Percentiles rank a stretch among this genome's conserved stretches.
These are phyloP conservation scores for Teratosphaeriaceae sp. DNA, from an alignment of 2,329 filamentous ascomycete species.

Conservation along the genomic window DNA sequence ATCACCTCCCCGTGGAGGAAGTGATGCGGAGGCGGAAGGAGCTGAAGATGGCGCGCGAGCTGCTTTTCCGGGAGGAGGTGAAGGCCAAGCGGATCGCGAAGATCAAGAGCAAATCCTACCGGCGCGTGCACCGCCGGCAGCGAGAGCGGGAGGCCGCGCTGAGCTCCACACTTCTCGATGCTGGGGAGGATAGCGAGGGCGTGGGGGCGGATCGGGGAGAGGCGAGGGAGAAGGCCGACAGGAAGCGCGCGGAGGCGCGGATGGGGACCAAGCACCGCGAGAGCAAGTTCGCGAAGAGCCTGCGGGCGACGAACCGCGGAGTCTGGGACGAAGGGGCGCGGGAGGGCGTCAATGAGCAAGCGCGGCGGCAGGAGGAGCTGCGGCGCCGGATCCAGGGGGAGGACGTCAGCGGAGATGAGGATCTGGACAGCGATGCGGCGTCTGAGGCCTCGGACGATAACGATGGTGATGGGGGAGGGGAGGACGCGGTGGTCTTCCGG, in stretches of 20 bases:
- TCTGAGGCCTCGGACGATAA: slow-evolving; percentile 51
- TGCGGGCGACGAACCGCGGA: slow-evolving; percentile 70
- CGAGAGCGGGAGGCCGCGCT: slow-evolving; percentile 53
- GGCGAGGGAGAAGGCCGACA: slow-evolving; percentile 59
- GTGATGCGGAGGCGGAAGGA: slow-evolving; percentile 66
- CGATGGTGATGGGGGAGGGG: slow-evolving; percentile 52
- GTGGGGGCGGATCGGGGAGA: slow-evolving; percentile 53
- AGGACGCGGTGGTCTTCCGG: slow-evolving; percentile 26
- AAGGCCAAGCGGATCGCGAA: slow-evolving; percentile 92
- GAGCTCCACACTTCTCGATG: too few species aligned
- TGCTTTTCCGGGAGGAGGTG: slow-evolving; percentile 82
- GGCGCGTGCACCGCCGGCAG: slow-evolving; percentile 82
- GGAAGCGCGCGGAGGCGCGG: slow-evolving; percentile 71
- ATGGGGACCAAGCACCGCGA: slow-evolving; percentile 81
- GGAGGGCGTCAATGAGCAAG: slow-evolving; percentile 71
- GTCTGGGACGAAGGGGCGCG: slow-evolving; percentile 87
- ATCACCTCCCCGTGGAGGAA: slow-evolving; percentile 66
- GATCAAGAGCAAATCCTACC: slow-evolving; percentile 96
- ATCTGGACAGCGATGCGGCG: slow-evolving; percentile 44
- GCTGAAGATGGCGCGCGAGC: slow-evolving; percentile 71
- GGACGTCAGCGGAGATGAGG: slow-evolving; percentile 43
- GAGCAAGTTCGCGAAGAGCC: slow-evolving; percentile 85
- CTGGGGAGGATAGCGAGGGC: slow-evolving; percentile 48
- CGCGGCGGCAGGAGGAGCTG: slow-evolving; percentile 73
- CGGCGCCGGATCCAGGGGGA: slow-evolving; percentile 72